Conservation (phyloP, 2,329 filamentous ascomycete genomes). For the Calonectria henricotiae region DNA sequence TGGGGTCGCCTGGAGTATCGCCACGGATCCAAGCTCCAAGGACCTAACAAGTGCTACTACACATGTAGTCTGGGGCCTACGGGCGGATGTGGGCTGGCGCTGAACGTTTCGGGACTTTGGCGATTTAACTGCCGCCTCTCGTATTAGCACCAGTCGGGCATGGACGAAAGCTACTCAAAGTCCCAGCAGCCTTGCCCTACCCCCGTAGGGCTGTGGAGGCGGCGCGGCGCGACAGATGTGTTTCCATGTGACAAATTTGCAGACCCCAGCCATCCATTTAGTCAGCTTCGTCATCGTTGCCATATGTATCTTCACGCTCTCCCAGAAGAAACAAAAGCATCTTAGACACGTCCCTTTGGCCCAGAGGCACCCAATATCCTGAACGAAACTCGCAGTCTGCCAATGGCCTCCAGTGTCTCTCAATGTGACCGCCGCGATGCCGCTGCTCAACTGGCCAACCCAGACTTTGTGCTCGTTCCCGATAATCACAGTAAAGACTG, state of each 20-base stretch:
- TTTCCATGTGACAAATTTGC: not conserved
- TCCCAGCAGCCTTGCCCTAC: not conserved
- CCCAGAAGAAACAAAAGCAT: not conserved
- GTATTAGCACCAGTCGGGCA: not conserved
- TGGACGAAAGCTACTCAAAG: slow-evolving; percentile 9
- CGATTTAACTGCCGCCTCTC: slow-evolving; percentile 21
- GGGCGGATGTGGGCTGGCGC: slow-evolving; percentile 20
- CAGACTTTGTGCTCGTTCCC: slow-evolving; percentile 36
- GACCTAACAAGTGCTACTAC: slow-evolving; percentile 27
- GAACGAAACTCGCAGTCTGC: slow-evolving; percentile 27
- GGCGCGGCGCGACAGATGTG: not conserved
- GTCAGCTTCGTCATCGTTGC: not conserved
- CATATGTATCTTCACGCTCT: slow-evolving; percentile 4
- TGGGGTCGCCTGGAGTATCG: slow-evolving; percentile 46
- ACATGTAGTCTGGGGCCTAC: slow-evolving; percentile 22
- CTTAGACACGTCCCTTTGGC: slow-evolving; percentile 40
- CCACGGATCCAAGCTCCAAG: slow-evolving; percentile 36
- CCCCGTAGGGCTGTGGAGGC: not conserved
- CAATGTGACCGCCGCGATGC: slow-evolving; percentile 35
- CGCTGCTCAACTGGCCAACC: slow-evolving; percentile 41
- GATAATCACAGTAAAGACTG: slow-evolving; percentile 42
- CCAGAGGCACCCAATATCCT: slow-evolving; percentile 53
- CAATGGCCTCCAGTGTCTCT: slow-evolving; percentile 49
- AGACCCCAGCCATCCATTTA: not conserved
- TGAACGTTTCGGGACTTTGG: slow-evolving; percentile 24